phyloP scores from a whole-genome alignment of 805 yeast genomes.

The Kuraishia borneana region DNA sequence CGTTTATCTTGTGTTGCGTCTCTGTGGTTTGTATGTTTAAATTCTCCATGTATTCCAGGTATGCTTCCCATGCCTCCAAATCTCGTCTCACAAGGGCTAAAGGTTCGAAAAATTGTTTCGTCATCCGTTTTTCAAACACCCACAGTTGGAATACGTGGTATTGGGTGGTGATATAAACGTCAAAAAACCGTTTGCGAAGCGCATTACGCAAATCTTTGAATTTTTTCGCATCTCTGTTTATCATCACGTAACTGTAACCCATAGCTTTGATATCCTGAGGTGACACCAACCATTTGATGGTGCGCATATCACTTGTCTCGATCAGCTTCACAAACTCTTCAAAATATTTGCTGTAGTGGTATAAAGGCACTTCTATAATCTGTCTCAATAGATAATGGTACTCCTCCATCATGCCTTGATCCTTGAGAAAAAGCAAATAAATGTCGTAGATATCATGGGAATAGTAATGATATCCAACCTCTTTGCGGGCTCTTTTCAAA shows the following conservation, averaged over 20 bases:
- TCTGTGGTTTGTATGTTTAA: conserved; percentile 3
- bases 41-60: conserved; percentile 41
- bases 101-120: conserved; percentile 25
- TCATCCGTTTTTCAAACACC: conserved; percentile 33
- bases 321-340: conserved; percentile 23
- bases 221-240: conserved; percentile 6
- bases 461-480: conserved; percentile 42
- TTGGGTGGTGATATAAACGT: conserved; percentile 45
- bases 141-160: conserved; percentile 37
- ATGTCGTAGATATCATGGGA: conserved; percentile 38
- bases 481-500: conserved; percentile 35
- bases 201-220: conserved; percentile 21
- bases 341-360: conserved; percentile 39
- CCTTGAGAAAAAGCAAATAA: conserved; percentile 31
- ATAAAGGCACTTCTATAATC: conserved; percentile 43
- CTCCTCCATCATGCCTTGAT: conserved; percentile 15
- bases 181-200: conserved; percentile 36
- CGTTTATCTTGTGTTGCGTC: conserved; percentile 11
- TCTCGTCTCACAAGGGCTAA: conserved; percentile 26
- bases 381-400: conserved; percentile 33
- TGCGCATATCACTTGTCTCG: conserved; percentile 18
- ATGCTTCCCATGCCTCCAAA: conserved; percentile 46
- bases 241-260: conserved; percentile 3
- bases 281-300: conserved; percentile 14
- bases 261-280: conserved; percentile 9